Percentiles rank a stretch among this genome's conserved stretches.
Conservation (phyloP, 768 basidiomycete species). For the Myochromella boudieri region DNA sequence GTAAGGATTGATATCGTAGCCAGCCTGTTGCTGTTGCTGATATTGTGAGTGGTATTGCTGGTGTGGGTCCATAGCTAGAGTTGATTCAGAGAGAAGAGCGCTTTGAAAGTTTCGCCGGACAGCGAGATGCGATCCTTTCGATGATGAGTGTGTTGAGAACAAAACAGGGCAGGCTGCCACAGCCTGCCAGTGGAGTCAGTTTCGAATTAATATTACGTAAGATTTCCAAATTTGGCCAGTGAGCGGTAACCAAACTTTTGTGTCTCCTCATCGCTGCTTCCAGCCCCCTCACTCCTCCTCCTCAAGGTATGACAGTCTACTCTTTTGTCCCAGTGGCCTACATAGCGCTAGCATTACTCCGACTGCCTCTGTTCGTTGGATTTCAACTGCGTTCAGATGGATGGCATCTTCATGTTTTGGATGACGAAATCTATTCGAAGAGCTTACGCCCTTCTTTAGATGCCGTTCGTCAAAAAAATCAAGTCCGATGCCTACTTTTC, state of each 20-base stretch:
- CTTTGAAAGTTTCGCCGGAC: no score
- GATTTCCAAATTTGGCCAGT: slow-evolving; percentile 14
- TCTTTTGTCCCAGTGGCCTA: no score
- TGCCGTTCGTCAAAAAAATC: slow-evolving; percentile 98
- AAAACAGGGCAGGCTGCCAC: background rate
- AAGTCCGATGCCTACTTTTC: slow-evolving; percentile 98
- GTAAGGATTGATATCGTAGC: slow-evolving; percentile 73
- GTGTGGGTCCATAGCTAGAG: slow-evolving; percentile 42
- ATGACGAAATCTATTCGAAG: slow-evolving; percentile 27
- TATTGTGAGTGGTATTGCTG: slow-evolving; percentile 51
- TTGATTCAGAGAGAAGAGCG: background rate
- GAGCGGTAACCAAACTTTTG: slow-evolving; percentile 6
- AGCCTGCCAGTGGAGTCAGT: background rate
- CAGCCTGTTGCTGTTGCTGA: slow-evolving; percentile 49
- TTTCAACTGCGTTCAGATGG: slow-evolving; percentile 24
- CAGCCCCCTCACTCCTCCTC: slow-evolving; percentile 29
- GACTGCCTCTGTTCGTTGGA: no score
- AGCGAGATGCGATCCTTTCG: no score
- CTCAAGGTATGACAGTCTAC: slow-evolving; percentile 39
- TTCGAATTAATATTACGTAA: slow-evolving; percentile 28
- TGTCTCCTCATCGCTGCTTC: slow-evolving; percentile 24
- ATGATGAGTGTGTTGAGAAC: slow-evolving; percentile 6
- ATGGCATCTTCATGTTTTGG: slow-evolving; percentile 27
- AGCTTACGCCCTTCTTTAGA: slow-evolving; percentile 32
- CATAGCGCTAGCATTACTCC: no score